A percentile compares a stretch with the other conserved stretches of the same genome.
phyloP scores from a whole-genome alignment of 78 protist genomes.

The slime mould (Dictyostelium discoideum) region dicty_2.7 NC_007090.3:4169001-4169500 shows the following conservation, averaged over 20 bases:
- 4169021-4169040: constrained; percentile 70
- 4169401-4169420: no score
- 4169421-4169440: no score
- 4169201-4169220: neutral
- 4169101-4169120: constrained; percentile 78
- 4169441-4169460: no score
- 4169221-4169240: neutral
- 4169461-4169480: no score
- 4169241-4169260: neutral
- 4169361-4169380: no score
- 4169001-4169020: constrained; percentile 86
- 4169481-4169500: no score
- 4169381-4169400: no score
- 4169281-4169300: neutral
- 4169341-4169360: no score
- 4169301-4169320: no score
- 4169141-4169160: neutral
- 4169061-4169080: constrained; percentile 50
- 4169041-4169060: constrained; percentile 61
- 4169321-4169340: no score
- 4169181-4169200: no score
- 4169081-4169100: constrained; percentile 51
- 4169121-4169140: constrained; percentile 13
- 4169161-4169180: neutral
- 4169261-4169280: neutral